Evolutionary conservation across 108 stramenopile species (phyloP).

Genomic region (Pseudonitzschia pungens): DNA sequence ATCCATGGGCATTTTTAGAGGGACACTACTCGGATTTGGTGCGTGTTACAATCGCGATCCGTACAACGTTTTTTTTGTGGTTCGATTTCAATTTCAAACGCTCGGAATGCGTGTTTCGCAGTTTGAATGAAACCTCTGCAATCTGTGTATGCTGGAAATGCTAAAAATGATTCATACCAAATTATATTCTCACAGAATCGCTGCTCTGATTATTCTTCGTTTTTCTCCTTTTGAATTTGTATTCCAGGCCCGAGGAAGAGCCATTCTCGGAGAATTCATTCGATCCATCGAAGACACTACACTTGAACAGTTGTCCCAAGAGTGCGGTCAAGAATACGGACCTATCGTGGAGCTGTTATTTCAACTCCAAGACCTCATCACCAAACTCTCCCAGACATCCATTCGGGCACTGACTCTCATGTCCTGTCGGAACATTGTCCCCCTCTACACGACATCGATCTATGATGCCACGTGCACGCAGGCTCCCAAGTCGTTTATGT

Average conservation of each 20-base stretch:
- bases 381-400: conserved; percentile 19
- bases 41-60: too few species aligned
- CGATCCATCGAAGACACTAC: conserved; percentile 7
- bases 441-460: conserved; percentile 31
- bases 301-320: conserved; percentile 22
- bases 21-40: conserved; percentile 27
- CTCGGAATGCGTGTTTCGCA: too few species aligned
- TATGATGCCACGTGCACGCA: conserved; percentile 32
- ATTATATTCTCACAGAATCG: background rate
- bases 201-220: background rate
- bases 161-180: background rate
- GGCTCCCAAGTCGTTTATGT: conserved; percentile 5
- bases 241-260: background rate
- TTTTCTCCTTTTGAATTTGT: background rate
- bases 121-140: too few species aligned
- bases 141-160: too few species aligned
- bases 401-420: conserved; percentile 26
- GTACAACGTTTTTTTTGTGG: too few species aligned
- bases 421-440: conserved; percentile 37
- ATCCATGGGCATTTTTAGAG: conserved; percentile 39
- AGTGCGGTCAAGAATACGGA: conserved; percentile 35
- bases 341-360: conserved; percentile 20
- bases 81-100: too few species aligned
- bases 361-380: conserved; percentile 19
- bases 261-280: background rate